Evolutionary conservation across 2,329 filamentous ascomycete species (phyloP).

Genomic region (Uncinocarpus reesii): DNA sequence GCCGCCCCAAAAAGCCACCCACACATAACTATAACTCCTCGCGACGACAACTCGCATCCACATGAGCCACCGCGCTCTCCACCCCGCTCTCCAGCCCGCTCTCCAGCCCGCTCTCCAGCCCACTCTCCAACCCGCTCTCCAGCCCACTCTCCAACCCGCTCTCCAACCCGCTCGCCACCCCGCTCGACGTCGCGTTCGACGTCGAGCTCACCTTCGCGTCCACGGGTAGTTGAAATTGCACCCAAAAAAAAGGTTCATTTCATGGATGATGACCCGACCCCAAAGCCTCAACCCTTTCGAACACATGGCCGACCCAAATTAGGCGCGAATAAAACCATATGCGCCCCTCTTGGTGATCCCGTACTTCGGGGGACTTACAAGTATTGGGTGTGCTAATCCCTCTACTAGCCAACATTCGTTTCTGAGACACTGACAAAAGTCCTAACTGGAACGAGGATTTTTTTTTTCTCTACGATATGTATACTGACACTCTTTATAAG

Average conservation of each 20-base stretch:
- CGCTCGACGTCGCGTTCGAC: not conserved
- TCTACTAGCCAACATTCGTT: too few relatives aligned
- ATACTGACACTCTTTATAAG: not conserved
- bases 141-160: not conserved
- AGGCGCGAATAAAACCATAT: not conserved
- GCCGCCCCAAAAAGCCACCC: too few relatives aligned
- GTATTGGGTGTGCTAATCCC: not conserved
- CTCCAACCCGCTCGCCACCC: too few relatives aligned
- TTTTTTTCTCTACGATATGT: not conserved
- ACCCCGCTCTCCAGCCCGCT: too few relatives aligned
- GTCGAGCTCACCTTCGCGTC: not conserved
- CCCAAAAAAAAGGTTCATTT: conserved; percentile 6
- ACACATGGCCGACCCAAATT: not conserved
- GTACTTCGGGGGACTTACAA: not conserved
- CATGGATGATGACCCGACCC: not conserved
- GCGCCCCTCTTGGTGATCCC: not conserved
- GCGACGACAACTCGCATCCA: too few relatives aligned
- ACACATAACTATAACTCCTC: too few relatives aligned
- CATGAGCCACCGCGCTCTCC: too few relatives aligned
- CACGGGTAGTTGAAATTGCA: not conserved
- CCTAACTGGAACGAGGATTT: too few relatives aligned
- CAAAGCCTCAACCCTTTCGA: not conserved
- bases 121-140: too few relatives aligned
- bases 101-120: too few relatives aligned
- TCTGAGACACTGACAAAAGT: too few relatives aligned